phyloP scores from a whole-genome alignment of 2,329 filamentous ascomycete species.

The Trichocomaceae sp. region DNA sequence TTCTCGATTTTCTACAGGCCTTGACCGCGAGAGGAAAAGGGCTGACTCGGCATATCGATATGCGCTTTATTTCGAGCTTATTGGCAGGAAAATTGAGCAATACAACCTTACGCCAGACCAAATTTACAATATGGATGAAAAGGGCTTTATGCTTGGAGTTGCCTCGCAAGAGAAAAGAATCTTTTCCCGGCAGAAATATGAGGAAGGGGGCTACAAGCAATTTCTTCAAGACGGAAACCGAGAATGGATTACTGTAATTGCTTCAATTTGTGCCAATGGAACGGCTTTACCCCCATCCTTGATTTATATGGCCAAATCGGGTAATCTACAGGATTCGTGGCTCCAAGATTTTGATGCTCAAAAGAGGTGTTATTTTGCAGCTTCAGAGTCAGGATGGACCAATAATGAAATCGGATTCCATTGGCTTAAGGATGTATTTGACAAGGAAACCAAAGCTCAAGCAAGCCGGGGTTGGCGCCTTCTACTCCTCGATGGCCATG shows the following conservation, averaged over 20 bases:
- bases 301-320: constrained; percentile 16
- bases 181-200: neutral
- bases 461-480: neutral
- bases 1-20: neutral
- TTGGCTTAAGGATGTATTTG: neutral
- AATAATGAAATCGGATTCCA: neutral
- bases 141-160: neutral
- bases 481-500: neutral
- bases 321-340: constrained; percentile 17
- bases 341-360: constrained; percentile 9
- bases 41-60: neutral
- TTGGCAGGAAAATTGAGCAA: neutral
- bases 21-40: neutral
- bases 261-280: constrained; percentile 11
- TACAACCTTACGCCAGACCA: neutral
- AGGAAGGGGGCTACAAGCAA: constrained; percentile 11
- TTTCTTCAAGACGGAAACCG: constrained; percentile 17
- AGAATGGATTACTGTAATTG: constrained; percentile 18
- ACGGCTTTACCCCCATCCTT: constrained; percentile 11
- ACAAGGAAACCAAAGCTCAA: neutral
- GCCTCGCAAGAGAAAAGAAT: neutral
- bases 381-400: neutral
- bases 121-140: neutral
- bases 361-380: neutral
- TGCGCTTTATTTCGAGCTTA: neutral